A percentile compares a stretch with the other conserved stretches of the same genome.
Conservation (phyloP, 345 rosid species). For the Arabidopsis arenosa region DNA sequence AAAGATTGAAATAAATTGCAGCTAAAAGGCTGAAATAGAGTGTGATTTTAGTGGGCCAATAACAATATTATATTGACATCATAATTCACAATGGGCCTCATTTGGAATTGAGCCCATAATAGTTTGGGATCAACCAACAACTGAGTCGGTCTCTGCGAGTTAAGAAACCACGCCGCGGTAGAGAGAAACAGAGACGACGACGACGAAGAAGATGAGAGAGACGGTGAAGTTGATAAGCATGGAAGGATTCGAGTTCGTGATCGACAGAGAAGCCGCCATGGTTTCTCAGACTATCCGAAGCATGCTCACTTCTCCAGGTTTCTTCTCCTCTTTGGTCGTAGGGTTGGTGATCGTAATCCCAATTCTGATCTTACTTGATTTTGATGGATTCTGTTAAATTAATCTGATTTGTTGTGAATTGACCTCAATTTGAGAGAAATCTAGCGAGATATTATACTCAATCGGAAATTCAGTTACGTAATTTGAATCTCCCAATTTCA, state of each 20-base stretch:
- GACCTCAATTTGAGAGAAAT: background rate
- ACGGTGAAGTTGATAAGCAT: constrained; percentile 82
- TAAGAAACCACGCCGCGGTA: background rate
- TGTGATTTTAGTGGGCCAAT: constrained; percentile 13
- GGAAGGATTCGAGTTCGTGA: constrained; percentile 80
- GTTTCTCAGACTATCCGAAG: constrained; percentile 89
- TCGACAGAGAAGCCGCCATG: constrained; percentile 86
- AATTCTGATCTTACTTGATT: constrained; percentile 13
- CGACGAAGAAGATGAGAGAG: constrained; percentile 51
- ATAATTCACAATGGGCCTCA: background rate
- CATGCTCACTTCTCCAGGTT: constrained; percentile 94
- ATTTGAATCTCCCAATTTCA: background rate
- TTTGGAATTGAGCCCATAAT: background rate
- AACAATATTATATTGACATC: background rate
- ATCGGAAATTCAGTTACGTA: constrained; percentile 17
- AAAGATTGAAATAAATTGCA: background rate
- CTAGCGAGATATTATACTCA: background rate
- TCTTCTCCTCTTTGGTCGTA: background rate
- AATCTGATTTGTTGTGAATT: background rate
- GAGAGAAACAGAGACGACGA: constrained; percentile 8
- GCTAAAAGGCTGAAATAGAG: background rate
- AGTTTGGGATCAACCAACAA: background rate
- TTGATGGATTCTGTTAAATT: background rate
- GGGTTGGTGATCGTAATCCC: constrained; percentile 5
- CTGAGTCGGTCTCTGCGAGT: background rate